These are phyloP conservation scores for Podila minutissima DNA, from an alignment of 192 early-diverging fungal species.

Conservation along the genomic window DNA sequence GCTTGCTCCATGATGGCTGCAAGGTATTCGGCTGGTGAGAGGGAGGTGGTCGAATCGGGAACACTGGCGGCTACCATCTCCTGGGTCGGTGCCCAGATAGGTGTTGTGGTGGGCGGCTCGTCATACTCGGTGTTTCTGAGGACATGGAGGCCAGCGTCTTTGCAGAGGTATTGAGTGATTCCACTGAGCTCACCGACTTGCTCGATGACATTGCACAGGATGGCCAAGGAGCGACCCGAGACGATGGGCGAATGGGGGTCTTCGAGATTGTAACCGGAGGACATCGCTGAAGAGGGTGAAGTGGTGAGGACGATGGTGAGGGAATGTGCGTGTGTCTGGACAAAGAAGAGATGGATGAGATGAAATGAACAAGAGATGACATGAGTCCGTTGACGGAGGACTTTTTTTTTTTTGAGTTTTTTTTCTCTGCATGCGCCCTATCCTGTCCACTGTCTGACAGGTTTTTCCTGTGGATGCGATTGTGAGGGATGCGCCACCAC, in stretches of 20 bases:
- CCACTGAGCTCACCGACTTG: conserved; percentile 29
- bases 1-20: conserved; percentile 5
- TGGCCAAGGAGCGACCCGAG: conserved; percentile 41
- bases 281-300: neutral
- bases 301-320: neutral
- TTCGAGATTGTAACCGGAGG: conserved; percentile 26
- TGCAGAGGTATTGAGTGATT: conserved; percentile 25
- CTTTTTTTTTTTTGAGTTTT: no score
- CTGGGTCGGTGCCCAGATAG: conserved; percentile 39
- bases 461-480: no score
- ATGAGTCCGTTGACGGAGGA: no score
- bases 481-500: no score
- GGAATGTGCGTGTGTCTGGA: neutral
- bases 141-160: conserved; percentile 35
- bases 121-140: conserved; percentile 33
- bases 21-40: conserved; percentile 5
- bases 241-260: conserved; percentile 46
- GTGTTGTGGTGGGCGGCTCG: conserved; percentile 44
- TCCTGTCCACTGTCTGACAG: no score
- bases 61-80: conserved; percentile 10
- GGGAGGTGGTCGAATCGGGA: neutral
- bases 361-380: no score
- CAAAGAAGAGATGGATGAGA: neutral
- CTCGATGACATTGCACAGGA: conserved; percentile 47
- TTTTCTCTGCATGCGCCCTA: no score